Percentiles rank a stretch among this genome's conserved stretches.
Evolutionary conservation across 2,329 filamentous ascomycete genomes (phyloP).

Genomic region (Amesomyces nigricolor): DNA sequence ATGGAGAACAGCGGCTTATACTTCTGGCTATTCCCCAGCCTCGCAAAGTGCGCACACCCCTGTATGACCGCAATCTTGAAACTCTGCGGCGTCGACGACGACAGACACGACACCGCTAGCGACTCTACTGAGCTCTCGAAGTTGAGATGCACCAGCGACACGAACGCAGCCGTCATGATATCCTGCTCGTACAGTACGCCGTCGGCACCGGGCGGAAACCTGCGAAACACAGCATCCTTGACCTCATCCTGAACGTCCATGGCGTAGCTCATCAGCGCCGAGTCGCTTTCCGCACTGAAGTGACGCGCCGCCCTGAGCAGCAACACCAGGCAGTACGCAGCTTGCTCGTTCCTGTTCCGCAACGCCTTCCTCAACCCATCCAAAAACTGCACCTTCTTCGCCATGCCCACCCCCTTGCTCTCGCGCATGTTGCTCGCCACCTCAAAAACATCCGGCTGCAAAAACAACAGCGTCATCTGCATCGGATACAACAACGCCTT

Average conservation of each 20-base stretch:
- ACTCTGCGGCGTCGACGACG: constrained; percentile 48
- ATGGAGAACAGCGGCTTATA: constrained; percentile 52
- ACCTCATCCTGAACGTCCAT: constrained; percentile 66
- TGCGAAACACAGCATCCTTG: constrained; percentile 58
- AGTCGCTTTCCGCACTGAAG: constrained; percentile 58
- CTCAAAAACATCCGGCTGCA: constrained; percentile 64
- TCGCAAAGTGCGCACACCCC: constrained; percentile 57
- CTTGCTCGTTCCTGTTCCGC: constrained; percentile 59
- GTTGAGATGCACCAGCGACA: constrained; percentile 57
- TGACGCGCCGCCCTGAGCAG: constrained; percentile 59
- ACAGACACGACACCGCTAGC: constrained; percentile 52
- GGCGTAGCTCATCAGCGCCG: constrained; percentile 59
- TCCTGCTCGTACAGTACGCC: constrained; percentile 54
- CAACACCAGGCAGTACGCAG: constrained; percentile 59
- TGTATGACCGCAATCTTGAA: constrained; percentile 61
- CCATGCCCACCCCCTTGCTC: constrained; percentile 54
- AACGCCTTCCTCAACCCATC: constrained; percentile 58
- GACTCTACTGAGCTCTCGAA: constrained; percentile 53
- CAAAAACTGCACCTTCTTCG: constrained; percentile 61
- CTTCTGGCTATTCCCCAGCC: constrained; percentile 42
- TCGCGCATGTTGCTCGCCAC: constrained; percentile 63
- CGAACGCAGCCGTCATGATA: constrained; percentile 61
- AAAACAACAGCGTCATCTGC: constrained; percentile 56
- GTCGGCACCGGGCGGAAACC: constrained; percentile 42
- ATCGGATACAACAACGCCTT: constrained; percentile 55